Evolutionary conservation across 345 rosid genomes (phyloP).

Genomic region (Lenwebbia sp.): DNA sequence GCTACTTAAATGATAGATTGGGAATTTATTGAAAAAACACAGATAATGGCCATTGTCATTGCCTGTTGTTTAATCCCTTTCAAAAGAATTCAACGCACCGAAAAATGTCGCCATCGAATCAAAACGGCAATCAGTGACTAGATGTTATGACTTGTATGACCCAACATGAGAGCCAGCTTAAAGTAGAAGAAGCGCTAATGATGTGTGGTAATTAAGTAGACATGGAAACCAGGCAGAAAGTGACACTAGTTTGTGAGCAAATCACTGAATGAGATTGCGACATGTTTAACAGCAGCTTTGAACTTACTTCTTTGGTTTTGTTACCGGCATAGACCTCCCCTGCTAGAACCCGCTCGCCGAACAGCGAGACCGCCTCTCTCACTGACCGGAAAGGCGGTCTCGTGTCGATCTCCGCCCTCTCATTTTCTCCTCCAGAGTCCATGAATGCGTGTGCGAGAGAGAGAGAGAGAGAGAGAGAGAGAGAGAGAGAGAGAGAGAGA

Average conservation of each 20-base stretch:
- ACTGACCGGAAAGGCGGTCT: conserved; percentile 11
- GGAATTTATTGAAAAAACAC: neutral
- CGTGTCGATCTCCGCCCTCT: conserved; percentile 10
- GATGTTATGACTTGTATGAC: neutral
- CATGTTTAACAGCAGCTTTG: neutral
- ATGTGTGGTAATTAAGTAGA: neutral
- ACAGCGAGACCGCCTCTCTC: conserved; percentile 12
- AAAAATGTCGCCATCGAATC: neutral
- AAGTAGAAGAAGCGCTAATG: neutral
- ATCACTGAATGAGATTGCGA: neutral
- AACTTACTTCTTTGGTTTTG: conserved; percentile 2
- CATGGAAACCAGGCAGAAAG: neutral
- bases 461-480: neutral
- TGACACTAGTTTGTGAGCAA: neutral
- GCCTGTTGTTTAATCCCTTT: neutral
- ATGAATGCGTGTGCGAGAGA: neutral
- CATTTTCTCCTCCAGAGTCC: neutral
- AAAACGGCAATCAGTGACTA: neutral
- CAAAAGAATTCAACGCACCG: neutral
- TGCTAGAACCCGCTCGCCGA: conserved; percentile 1
- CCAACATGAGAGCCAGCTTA: neutral
- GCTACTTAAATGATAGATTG: neutral
- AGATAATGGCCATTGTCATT: neutral
- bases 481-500: neutral
- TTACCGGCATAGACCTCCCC: conserved; percentile 5